Evolutionary conservation across 2,329 filamentous ascomycete species (phyloP).

Genomic region (Alternaria longipes): DNA sequence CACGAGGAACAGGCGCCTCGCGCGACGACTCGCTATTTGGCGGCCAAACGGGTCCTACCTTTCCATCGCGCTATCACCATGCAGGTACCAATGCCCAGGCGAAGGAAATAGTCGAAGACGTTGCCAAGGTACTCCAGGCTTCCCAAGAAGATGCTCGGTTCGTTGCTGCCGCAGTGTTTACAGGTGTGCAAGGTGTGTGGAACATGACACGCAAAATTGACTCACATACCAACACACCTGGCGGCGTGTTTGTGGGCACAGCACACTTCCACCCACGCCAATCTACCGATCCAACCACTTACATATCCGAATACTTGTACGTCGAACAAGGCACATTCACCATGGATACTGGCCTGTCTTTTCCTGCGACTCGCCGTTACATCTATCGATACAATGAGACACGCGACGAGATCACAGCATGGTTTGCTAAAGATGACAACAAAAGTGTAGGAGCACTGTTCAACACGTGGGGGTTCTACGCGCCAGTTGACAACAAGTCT

Average conservation of each 20-base stretch:
- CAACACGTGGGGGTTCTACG: conserved; percentile 72
- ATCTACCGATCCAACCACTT: conserved; percentile 57
- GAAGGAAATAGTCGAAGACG: conserved; percentile 57
- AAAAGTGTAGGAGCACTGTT: conserved; percentile 78
- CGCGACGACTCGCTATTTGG: conserved; percentile 52
- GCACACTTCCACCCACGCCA: conserved; percentile 71
- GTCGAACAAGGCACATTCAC: conserved; percentile 72
- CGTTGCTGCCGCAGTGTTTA: conserved; percentile 72
- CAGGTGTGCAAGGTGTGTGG: conserved; percentile 76
- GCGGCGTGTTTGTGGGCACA: conserved; percentile 70
- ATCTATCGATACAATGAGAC: conserved; percentile 74
- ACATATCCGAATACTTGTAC: conserved; percentile 68
- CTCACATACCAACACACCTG: conserved; percentile 67
- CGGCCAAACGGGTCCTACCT: conserved; percentile 60
- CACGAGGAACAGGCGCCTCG: conserved; percentile 64
- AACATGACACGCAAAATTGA: conserved; percentile 66
- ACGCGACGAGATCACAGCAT: conserved; percentile 71
- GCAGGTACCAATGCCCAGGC: conserved; percentile 52
- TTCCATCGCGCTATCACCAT: conserved; percentile 45
- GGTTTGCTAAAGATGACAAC: conserved; percentile 78
- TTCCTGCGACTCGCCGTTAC: conserved; percentile 72
- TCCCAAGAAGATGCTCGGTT: conserved; percentile 61
- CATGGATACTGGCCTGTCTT: conserved; percentile 64
- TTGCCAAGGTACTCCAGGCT: conserved; percentile 51
- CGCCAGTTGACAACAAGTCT: conserved; percentile 36